These are phyloP conservation scores for Penicillium sp. DNA, from an alignment of 2,329 filamentous ascomycete genomes.

Conservation along the genomic window DNA sequence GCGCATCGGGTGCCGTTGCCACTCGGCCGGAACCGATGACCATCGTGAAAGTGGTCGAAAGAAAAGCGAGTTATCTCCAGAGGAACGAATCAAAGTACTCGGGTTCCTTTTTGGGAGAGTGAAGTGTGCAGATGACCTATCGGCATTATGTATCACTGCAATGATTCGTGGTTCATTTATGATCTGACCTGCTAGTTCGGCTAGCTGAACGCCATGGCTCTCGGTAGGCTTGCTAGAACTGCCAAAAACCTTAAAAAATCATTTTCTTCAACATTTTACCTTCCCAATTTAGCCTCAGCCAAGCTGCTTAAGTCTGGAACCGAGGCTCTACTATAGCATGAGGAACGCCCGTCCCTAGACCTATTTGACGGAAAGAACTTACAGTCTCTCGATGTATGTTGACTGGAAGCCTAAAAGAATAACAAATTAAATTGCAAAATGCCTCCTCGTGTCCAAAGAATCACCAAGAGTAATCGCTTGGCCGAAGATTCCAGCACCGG, in stretches of 20 bases:
- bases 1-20: constrained; percentile 5
- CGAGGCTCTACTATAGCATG: neutral
- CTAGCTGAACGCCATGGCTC: neutral
- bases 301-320: neutral
- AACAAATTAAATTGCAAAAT: neutral
- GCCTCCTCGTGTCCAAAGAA: neutral
- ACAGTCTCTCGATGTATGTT: too few relatives aligned
- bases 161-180: neutral
- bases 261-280: neutral
- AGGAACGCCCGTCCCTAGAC: neutral
- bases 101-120: neutral
- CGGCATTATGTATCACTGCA: neutral
- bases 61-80: neutral
- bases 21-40: constrained; percentile 13
- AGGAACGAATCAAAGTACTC: neutral
- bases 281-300: neutral
- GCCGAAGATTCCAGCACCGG: neutral
- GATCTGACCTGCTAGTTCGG: neutral
- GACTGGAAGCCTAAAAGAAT: too few relatives aligned
- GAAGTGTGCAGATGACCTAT: neutral
- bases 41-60: neutral
- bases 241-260: neutral
- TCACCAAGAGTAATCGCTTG: neutral
- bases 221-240: neutral
- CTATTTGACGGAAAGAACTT: neutral